Conservation (phyloP, 2,329 filamentous ascomycete species). For the Fusarium robinianum region DNA sequence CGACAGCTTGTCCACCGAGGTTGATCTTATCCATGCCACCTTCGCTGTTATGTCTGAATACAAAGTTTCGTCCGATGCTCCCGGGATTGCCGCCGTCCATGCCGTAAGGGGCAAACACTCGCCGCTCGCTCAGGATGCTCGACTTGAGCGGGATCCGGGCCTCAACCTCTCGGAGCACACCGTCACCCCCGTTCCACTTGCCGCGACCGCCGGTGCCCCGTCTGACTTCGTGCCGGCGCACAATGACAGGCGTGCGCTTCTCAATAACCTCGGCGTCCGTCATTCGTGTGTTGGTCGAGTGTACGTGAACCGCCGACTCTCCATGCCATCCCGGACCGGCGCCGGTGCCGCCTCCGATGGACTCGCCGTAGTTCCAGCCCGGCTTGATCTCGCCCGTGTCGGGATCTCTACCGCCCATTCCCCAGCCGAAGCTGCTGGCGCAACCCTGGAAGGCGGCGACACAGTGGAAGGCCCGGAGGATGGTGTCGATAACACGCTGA, state of each 20-base stretch:
- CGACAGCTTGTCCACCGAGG: conserved; percentile 42
- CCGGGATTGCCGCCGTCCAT: conserved; percentile 40
- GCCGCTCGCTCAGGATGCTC: conserved; percentile 44
- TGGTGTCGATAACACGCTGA: conserved; percentile 42
- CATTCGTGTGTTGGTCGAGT: conserved; percentile 86
- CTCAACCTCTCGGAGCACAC: conserved; percentile 44
- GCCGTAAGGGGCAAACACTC: conserved; percentile 43
- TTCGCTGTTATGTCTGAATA: conserved; percentile 58
- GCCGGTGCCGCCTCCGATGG: conserved; percentile 77
- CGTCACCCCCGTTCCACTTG: conserved; percentile 40
- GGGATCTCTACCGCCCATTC: conserved; percentile 39
- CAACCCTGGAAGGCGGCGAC: conserved; percentile 38
- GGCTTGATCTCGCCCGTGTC: conserved; percentile 42
- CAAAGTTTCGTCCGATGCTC: conserved; percentile 36
- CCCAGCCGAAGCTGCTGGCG: conserved; percentile 42
- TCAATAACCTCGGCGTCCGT: conserved; percentile 77
- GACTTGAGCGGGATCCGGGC: conserved; percentile 40
- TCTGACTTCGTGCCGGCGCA: conserved; percentile 40
- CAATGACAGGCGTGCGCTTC: conserved; percentile 41
- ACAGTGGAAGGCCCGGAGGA: conserved; percentile 39
- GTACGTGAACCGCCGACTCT: conserved; percentile 74
- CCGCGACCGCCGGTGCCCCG: conserved; percentile 40
- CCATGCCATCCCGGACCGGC: conserved; percentile 76
- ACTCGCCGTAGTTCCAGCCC: conserved; percentile 88
- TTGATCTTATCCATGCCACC: conserved; percentile 38